Evolutionary conservation across 192 early-diverging fungal genomes (phyloP), one percentile per base, ranked within the genome.

Genomic region (Lunasporangiospora selenospora): DNA sequence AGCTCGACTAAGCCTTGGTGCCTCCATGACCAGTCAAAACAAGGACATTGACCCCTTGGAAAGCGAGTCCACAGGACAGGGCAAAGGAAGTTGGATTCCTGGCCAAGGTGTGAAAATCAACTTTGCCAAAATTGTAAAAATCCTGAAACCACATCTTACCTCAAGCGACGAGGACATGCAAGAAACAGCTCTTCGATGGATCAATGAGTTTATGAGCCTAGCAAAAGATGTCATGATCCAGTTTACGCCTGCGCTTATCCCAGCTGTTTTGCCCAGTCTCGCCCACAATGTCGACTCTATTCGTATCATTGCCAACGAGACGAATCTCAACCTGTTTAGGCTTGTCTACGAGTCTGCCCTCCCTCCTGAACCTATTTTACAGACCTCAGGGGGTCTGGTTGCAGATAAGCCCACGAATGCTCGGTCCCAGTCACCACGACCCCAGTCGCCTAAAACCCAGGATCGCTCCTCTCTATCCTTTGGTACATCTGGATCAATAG

Each of bases 101-200:
- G 93, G 93, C 1, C 87, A 92, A 51, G 86, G 87, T 3, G 88
- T 95, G 24, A 81, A 80, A 24, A 80, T 99, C 8, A 87, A 97
- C 63, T 96, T 94, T 82, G 87, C 85, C 24, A 83, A 87, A 15
- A 93, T 95, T 66, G 85, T 96, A 1, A 77, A 85, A 29, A 98
- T 98, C 32, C 79, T 98, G 12, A 79, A 88, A 29, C 92, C 92
- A 26, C 92, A 97, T 67, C 76, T 98, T 9, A 82, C 81, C 33
- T 87, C 88, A 10, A 61, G 60, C 53, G 89, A 92, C 38, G 87
- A 95, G 75, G 96, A 98, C 54, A 96, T 94, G 18, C 98, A 98
- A 79, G 88, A 85, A 45, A 95, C 90, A 1, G 94, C 96, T 1
- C 71, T 99, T 18, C 81, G 84, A 39, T 99, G 98, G 98, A 87